Percentiles rank a stretch among this genome's conserved stretches.
phyloP scores from a whole-genome alignment of 2,329 filamentous ascomycete species.

The Didymellaceae sp. region DNA sequence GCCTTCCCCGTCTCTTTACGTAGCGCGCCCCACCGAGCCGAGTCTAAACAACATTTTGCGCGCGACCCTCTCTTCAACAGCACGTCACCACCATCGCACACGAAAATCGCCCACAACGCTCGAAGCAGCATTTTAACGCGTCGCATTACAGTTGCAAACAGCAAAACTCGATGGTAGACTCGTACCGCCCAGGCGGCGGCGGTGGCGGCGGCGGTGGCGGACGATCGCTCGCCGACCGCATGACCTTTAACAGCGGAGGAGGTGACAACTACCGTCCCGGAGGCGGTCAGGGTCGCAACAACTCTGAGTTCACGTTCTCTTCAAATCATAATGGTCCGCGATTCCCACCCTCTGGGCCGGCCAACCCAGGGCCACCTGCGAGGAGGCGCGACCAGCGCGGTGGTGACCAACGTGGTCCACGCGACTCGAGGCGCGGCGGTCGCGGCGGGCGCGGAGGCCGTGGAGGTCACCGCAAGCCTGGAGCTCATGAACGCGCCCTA shows the following conservation, averaged over 20 bases:
- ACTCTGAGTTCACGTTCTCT: constrained; percentile 45
- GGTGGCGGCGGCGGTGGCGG: constrained; percentile 18
- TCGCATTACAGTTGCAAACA: constrained; percentile 13
- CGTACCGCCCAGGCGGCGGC: constrained; percentile 33
- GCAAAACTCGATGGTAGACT: constrained; percentile 30
- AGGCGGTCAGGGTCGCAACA: constrained; percentile 20
- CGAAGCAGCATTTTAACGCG: constrained; percentile 1
- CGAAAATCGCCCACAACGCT: constrained; percentile 2
- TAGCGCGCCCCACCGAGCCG: constrained; percentile 21
- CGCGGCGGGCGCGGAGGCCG: constrained; percentile 23
- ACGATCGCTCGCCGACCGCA: constrained; percentile 36
- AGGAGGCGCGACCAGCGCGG: constrained; percentile 27
- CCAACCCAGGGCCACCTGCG: constrained; percentile 23
- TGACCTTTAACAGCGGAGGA: constrained; percentile 37
- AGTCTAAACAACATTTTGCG: constrained; percentile 22
- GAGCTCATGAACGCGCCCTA: constrained; percentile 54
- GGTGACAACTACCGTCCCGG: constrained; percentile 40
- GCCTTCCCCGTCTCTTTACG: constrained; percentile 8
- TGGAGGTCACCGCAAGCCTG: constrained; percentile 32
- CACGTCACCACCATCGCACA: constrained; percentile 14
- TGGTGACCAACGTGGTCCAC: constrained; percentile 19
- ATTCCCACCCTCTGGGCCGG: constrained; percentile 39
- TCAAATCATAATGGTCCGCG: constrained; percentile 35
- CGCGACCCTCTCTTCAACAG: constrained; percentile 10
- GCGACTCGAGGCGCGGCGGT: constrained; percentile 25